Evolutionary conservation across 768 basidiomycete genomes (phyloP).

Genomic region (Boletus coccyginus): DNA sequence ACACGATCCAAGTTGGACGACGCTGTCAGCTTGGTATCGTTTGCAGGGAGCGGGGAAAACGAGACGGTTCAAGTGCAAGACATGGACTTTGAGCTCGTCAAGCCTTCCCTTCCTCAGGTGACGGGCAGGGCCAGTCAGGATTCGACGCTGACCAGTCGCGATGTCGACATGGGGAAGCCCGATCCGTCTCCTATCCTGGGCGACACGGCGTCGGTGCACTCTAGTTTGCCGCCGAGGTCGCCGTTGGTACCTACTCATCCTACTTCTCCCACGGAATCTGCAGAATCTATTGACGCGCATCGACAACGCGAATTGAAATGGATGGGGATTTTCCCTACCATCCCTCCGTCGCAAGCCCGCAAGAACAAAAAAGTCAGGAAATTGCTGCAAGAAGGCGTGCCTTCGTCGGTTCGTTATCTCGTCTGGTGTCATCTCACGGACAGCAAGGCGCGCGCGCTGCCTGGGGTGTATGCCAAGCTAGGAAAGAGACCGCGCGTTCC

Average conservation of each 20-base stretch:
- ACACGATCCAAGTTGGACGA: constrained; percentile 31
- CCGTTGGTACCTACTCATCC: constrained; percentile 16
- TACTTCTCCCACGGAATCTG: constrained; percentile 12
- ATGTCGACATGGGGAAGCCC: constrained; percentile 9
- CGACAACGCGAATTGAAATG: constrained; percentile 75
- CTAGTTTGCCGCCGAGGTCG: constrained; percentile 25
- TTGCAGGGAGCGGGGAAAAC: constrained; percentile 31
- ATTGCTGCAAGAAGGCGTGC: constrained; percentile 74
- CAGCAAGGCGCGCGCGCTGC: constrained; percentile 65
- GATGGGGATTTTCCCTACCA: constrained; percentile 60
- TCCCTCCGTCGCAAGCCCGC: constrained; percentile 58
- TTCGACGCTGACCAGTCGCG: constrained; percentile 38
- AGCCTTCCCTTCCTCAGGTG: constrained; percentile 50
- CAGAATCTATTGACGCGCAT: constrained; percentile 51
- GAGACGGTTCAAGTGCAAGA: constrained; percentile 75
- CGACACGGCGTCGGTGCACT: constrained; percentile 43
- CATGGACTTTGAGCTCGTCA: constrained; percentile 78
- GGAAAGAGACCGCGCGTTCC: constrained; percentile 52
- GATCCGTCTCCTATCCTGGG: constrained; percentile 28
- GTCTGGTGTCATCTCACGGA: constrained; percentile 84
- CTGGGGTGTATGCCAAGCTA: constrained; percentile 66
- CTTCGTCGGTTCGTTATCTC: constrained; percentile 77
- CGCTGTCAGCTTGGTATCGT: constrained; percentile 24
- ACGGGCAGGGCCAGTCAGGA: constrained; percentile 53
- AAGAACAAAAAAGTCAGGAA: constrained; percentile 81